Percentiles rank a stretch among this genome's conserved stretches.
Evolutionary conservation across 2,329 filamentous ascomycete genomes (phyloP).

Genomic region (Albifimbria verrucaria): DNA sequence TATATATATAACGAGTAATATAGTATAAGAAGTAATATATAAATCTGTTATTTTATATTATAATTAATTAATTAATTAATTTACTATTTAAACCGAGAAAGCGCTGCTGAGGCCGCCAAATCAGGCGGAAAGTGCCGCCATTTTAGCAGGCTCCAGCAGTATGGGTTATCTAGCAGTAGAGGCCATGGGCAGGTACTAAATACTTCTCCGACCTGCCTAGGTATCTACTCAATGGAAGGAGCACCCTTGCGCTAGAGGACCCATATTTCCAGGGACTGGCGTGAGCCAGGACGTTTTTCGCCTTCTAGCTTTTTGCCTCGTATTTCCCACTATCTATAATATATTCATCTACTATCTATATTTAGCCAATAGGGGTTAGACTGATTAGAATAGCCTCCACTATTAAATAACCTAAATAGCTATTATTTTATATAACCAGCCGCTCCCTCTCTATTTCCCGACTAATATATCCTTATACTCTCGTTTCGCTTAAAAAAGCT

Average conservation of each 20-base stretch:
- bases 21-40: slow-evolving; percentile 4
- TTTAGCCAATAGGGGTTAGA: not conserved
- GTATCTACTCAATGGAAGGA: not conserved
- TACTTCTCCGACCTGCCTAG: not conserved
- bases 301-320: too few species aligned
- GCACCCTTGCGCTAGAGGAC: not conserved
- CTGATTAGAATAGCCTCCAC: not conserved
- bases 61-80: not conserved
- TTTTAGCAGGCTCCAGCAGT: slow-evolving; percentile 6
- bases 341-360: not conserved
- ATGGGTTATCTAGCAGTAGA: slow-evolving; percentile 1
- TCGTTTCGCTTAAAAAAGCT: too few species aligned
- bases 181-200: slow-evolving; percentile 4
- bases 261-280: not conserved
- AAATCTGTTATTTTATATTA: not conserved
- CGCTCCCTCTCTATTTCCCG: not conserved
- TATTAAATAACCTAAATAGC: not conserved
- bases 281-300: not conserved
- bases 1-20: not conserved
- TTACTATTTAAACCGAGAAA: slow-evolving; percentile 10
- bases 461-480: not conserved
- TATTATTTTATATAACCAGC: not conserved
- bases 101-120: slow-evolving; percentile 9
- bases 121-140: slow-evolving; percentile 9
- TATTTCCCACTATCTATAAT: not conserved